Base-by-base conservation (phyloP, 2,329 filamentous ascomycete genomes). In the Didymellaceae sp. region DNA sequence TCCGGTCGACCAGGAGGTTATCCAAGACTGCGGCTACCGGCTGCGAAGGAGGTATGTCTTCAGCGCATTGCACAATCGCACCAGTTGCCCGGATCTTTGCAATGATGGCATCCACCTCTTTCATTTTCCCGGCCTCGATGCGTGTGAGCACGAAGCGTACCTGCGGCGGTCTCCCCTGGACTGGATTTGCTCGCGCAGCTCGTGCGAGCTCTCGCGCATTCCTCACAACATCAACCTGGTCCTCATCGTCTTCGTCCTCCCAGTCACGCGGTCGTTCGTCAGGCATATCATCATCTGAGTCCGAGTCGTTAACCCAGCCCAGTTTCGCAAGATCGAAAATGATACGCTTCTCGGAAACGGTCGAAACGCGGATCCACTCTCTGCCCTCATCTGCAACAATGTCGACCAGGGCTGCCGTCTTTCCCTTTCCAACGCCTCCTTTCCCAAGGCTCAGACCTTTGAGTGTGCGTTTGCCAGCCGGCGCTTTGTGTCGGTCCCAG, bases 291-390 rank as follows among this genome's bases (percentile, higher is more conserved):
- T 78, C 73, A n/a, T 79, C 76, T 3, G 62, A 64, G 9, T 80
- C 77, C 0, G 73, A 73, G 18, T 75, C 75, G 35, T 80, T 80
- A 14, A 74, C 75, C 57, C 84, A 81, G 80, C 86, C 86, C 50
- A 85, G 80, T 67, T 88, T 87, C 3, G 87, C 86, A 56, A 89
- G 78, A 59, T 89, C 86, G 42, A 86, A 86, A 14, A 88, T 71
- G 22, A 90, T 73, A 42, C 86, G 77, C 50, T 79, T 83, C 57
- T 87, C 82, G 1, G 83, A 86, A 18, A 87, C 75, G 4, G 85
- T 86, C 5, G 84, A 87, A 1, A 89, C 81, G 67, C 88, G 88
- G 45, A 86, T 80, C 87, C 86, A 90, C 61, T 85, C 79, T 49
- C 79, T 72, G 9, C 86, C 86, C 65, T 83, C 79, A 47, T 83